phyloP scores from a whole-genome alignment of 306 rosid genomes.

The Cercis canadensis region DNA sequence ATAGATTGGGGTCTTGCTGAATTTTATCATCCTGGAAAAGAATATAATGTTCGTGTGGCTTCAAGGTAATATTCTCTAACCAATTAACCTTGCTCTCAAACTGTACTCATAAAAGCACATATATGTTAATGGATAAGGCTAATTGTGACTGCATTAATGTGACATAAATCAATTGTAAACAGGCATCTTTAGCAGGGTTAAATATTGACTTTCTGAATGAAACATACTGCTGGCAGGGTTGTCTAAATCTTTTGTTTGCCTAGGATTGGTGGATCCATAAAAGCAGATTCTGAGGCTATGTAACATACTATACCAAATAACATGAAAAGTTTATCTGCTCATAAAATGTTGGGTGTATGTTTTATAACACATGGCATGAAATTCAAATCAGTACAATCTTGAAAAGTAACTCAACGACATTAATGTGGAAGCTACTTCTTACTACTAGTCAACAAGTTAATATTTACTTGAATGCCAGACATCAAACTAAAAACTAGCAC shows the following conservation, averaged over 20 bases:
- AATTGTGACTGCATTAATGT: constrained; percentile 9
- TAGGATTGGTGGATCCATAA: constrained; percentile 3
- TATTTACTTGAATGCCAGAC: too few species aligned
- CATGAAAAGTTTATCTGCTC: too few species aligned
- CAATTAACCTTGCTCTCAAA: constrained; percentile 15
- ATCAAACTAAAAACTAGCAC: too few species aligned
- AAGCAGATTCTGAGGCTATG: too few species aligned
- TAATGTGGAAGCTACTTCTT: too few species aligned
- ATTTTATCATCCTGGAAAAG: constrained; percentile 91
- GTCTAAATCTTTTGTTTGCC: constrained; percentile 11
- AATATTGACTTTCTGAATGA: constrained; percentile 8
- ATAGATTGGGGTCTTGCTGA: constrained; percentile 97
- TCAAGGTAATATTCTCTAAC: constrained; percentile 60
- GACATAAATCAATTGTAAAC: constrained; percentile 5
- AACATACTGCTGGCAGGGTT: constrained; percentile 1
- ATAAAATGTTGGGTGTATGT: too few species aligned
- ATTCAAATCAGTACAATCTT: too few species aligned
- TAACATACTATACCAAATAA: too few species aligned
- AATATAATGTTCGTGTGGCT: constrained; percentile 89
- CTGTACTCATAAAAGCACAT: constrained; percentile 17
- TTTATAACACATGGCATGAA: too few species aligned
- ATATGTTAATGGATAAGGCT: constrained; percentile 23
- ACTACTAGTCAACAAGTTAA: too few species aligned
- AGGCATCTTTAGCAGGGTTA: constrained; percentile 13
- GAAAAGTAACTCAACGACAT: too few species aligned